phyloP scores from a whole-genome alignment of 2,329 filamentous ascomycete genomes.

The Botrytis tulipae region DNA sequence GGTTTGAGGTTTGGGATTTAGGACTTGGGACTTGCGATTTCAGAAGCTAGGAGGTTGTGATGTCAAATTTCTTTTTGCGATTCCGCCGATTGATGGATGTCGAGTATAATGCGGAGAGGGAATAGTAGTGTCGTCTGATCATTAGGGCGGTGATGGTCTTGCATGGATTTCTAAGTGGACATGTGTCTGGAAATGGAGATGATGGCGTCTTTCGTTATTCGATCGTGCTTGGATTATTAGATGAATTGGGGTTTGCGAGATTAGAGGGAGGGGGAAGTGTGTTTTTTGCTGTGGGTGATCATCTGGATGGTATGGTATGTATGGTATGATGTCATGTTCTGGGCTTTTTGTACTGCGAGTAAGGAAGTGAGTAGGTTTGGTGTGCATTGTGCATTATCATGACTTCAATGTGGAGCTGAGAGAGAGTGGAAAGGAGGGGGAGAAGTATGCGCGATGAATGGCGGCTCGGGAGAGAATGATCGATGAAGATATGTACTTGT shows the following conservation, averaged over 20 bases:
- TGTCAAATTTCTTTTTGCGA: neutral
- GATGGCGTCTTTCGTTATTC: neutral
- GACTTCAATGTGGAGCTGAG: neutral
- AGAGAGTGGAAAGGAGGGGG: too few species aligned
- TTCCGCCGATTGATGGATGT: neutral
- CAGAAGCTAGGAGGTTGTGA: neutral
- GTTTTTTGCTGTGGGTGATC: too few species aligned
- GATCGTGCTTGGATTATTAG: neutral
- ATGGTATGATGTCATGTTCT: too few species aligned
- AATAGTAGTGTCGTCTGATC: neutral
- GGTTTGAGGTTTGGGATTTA: neutral
- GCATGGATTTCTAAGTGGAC: neutral
- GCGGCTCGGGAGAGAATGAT: neutral
- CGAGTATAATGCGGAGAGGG: neutral
- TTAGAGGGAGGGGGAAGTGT: too few species aligned
- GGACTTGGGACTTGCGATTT: neutral
- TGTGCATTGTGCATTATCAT: too few species aligned
- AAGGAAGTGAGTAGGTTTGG: too few species aligned
- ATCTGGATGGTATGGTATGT: too few species aligned
- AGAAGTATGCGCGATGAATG: neutral
- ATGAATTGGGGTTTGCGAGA: neutral
- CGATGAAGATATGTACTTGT: fast-evolving
- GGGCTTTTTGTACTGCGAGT: too few species aligned
- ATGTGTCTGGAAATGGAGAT: neutral
- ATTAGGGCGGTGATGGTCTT: neutral